Evolutionary conservation across 495 filamentous ascomycete species (phyloP), one percentile per base, ranked within the genome.

Genomic region (Aspergillus diversus): DNA sequence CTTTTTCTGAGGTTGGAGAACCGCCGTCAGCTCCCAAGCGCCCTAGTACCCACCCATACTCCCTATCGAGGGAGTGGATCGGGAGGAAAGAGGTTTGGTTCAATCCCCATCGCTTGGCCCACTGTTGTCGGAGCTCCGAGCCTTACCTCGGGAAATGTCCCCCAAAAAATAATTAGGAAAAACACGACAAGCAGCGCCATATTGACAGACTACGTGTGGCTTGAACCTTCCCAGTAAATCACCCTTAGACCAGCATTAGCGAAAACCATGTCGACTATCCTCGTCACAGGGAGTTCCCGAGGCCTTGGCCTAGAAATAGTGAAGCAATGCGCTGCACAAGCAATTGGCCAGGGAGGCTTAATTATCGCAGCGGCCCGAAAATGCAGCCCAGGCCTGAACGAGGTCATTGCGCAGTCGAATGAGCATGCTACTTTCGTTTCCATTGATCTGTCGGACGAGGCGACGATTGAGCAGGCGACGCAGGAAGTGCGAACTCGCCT

Each of bases 361-460:
- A 66, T 81, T 47, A 73, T 75, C n/a, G 67, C 80, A 6, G 69
- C 72, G 11, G 75, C 62, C 3, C 62, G 75, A 55, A 61, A 42
- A 33, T 67, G 66, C 64, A 76, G 59, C 59, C 63, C 33, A 65
- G 75, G 12, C 12, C 68, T 68, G 76, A 31, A 56, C 27, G 59
- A 57, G 49, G 50, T 63, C n/a, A 53, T 63, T 34, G 5, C 67
- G 7, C 50, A 58, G 8, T 64, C 59, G 4, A 9, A 59, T 3
- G 73, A 66, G 27, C 63, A 76, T 17, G 68, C 82, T 11, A 70
- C 79, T 47, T 73, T 80, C 57, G 60, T 84, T 42, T 56, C 75
- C 9, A 71, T 77, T 7, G 80, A 85, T 60, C 53, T 81, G 9
- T 63, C 61, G 0, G 70, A 80, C 55, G 69, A 74, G 50, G 59